Evolutionary conservation across 306 rosid genomes (phyloP).

Genomic region (Abrus precatorius): DNA sequence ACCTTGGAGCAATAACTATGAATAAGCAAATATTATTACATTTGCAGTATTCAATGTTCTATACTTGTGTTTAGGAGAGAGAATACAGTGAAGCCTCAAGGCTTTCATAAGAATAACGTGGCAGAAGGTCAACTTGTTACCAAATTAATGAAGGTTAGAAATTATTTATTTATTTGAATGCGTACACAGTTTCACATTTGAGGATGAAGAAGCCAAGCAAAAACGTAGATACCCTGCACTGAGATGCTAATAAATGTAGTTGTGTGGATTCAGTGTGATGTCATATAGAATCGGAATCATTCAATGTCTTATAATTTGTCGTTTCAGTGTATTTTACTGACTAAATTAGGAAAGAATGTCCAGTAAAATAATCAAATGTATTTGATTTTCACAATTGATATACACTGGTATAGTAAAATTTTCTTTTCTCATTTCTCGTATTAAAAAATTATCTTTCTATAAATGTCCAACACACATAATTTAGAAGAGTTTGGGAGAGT

Average conservation of each 20-base stretch:
- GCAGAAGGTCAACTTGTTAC: conserved; percentile 81
- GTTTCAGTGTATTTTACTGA: conserved; percentile 51
- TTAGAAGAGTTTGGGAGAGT: too few relatives aligned
- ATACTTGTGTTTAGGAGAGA: conserved; percentile 60
- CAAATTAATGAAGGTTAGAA: conserved; percentile 79
- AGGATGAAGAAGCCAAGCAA: conserved; percentile 97
- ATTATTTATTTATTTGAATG: background rate
- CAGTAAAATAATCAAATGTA: too few relatives aligned
- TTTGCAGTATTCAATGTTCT: background rate
- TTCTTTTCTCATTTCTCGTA: too few relatives aligned
- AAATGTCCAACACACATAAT: too few relatives aligned
- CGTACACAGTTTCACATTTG: conserved; percentile 24
- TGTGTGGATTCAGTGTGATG: conserved; percentile 54
- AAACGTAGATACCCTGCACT: conserved; percentile 74
- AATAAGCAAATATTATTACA: background rate
- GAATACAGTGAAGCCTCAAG: conserved; percentile 95
- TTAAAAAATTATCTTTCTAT: too few relatives aligned
- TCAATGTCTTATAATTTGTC: conserved; percentile 44
- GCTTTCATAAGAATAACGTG: conserved; percentile 92
- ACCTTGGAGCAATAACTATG: conserved; percentile 4
- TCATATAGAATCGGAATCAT: conserved; percentile 45
- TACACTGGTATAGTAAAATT: too few relatives aligned
- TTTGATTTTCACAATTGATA: too few relatives aligned
- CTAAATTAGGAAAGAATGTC: conserved; percentile 39
- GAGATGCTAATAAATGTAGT: conserved; percentile 53